Conservation (phyloP, 1,284 basidiomycete species). For the Heterobasidion occidentale region DNA sequence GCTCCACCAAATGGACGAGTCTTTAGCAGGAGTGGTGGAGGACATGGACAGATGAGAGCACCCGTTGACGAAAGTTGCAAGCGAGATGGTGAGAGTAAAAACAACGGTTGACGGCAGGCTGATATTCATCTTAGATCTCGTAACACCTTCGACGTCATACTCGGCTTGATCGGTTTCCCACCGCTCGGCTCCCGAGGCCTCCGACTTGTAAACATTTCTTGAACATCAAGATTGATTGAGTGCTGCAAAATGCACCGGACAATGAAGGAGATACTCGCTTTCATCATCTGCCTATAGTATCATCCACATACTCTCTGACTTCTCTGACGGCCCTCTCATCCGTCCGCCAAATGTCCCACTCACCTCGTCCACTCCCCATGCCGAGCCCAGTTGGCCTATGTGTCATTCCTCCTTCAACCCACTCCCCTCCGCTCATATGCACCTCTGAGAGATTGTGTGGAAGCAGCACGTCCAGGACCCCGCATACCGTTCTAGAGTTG, state of each 20-base stretch:
- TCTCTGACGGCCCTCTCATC: slow-evolving; percentile 40
- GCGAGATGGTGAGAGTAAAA: too few species aligned
- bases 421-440: slow-evolving; percentile 63
- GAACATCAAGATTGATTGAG: too few species aligned
- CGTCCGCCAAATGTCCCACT: slow-evolving; percentile 65
- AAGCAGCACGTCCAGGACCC: slow-evolving; percentile 40
- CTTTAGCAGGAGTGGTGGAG: neutral
- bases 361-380: slow-evolving; percentile 52
- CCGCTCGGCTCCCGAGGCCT: too few species aligned
- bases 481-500: slow-evolving; percentile 40
- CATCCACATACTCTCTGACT: slow-evolving; percentile 42
- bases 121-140: too few species aligned
- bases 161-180: too few species aligned
- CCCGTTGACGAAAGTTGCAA: too few species aligned
- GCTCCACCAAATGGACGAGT: slow-evolving; percentile 51
- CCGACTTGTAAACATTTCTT: too few species aligned
- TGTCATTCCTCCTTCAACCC: slow-evolving; percentile 44
- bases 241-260: too few species aligned
- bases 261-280: neutral
- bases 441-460: slow-evolving; percentile 54
- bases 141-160: too few species aligned
- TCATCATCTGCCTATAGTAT: neutral
- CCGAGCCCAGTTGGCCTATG: slow-evolving; percentile 53
- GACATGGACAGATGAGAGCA: neutral
- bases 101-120: too few species aligned